A percentile compares a stretch with the other conserved stretches of the same genome.
These are phyloP conservation scores for Zalerion maritima DNA, from an alignment of 495 filamentous ascomycete genomes.

Conservation along the genomic window DNA sequence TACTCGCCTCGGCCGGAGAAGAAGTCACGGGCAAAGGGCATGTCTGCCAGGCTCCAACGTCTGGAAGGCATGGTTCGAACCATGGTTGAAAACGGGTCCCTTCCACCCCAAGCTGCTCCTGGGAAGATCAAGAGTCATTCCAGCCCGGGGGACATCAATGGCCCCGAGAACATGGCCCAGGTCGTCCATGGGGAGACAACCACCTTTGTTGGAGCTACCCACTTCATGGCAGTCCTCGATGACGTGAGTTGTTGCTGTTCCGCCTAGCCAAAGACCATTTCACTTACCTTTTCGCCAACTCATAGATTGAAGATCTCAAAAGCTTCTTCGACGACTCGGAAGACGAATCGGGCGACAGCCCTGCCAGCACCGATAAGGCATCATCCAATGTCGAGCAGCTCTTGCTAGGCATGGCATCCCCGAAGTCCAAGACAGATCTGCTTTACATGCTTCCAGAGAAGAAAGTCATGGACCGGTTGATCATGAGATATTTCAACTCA, in stretches of 20 bases:
- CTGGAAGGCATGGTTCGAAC: slow-evolving; percentile 38
- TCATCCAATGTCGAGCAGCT: slow-evolving; percentile 17
- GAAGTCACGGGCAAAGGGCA: slow-evolving; percentile 22
- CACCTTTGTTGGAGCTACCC: slow-evolving; percentile 35
- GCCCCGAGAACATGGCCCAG: slow-evolving; percentile 10
- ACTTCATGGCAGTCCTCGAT: slow-evolving; percentile 43
- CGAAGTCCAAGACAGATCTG: slow-evolving; percentile 20
- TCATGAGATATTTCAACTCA: slow-evolving; percentile 35
- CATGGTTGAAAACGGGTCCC: slow-evolving; percentile 21
- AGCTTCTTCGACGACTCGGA: slow-evolving; percentile 26
- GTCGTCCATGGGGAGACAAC: slow-evolving; percentile 22
- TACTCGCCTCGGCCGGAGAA: slow-evolving; percentile 31
- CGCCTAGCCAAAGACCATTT: slow-evolving; percentile 1
- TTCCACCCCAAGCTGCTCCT: slow-evolving; percentile 3
- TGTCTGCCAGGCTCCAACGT: slow-evolving; percentile 35
- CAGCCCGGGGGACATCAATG: slow-evolving; percentile 13
- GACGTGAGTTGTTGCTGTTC: slow-evolving; percentile 19
- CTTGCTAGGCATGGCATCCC: slow-evolving; percentile 11
- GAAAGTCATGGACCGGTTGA: slow-evolving; percentile 23
- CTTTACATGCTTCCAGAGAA: slow-evolving; percentile 25
- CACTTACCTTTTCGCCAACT: neutral
- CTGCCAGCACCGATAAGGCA: slow-evolving; percentile 14
- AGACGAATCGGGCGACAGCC: slow-evolving; percentile 14
- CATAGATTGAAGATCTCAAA: slow-evolving; percentile 30
- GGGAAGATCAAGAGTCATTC: slow-evolving; percentile 10